phyloP scores from a whole-genome alignment of 2,329 filamentous ascomycete species.

The Drechslera avenae region DNA sequence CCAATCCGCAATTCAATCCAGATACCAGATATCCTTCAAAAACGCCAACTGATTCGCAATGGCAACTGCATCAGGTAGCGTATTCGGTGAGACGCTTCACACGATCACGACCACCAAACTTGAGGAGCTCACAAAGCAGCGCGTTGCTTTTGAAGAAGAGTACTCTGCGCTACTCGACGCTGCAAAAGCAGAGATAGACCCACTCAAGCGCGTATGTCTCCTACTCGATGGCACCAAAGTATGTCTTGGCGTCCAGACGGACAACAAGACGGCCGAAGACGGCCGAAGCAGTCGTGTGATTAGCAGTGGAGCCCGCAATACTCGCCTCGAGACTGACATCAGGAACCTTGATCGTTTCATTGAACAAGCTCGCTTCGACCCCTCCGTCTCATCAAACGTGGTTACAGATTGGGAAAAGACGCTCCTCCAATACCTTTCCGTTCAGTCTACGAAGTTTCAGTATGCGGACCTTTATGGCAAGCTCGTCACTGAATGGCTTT shows the following conservation, averaged over 20 bases:
- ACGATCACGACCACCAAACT: conserved; percentile 46
- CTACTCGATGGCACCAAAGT: conserved; percentile 39
- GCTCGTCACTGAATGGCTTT: conserved; percentile 45
- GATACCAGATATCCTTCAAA: neutral
- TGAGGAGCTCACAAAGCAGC: conserved; percentile 46
- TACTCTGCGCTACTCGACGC: conserved; percentile 23
- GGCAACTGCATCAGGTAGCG: conserved; percentile 34
- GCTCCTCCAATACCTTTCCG: conserved; percentile 37
- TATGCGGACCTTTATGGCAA: conserved; percentile 46
- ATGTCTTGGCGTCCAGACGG: conserved; percentile 33
- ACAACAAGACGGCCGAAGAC: conserved; percentile 9
- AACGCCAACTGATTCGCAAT: conserved; percentile 10
- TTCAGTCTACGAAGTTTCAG: conserved; percentile 45
- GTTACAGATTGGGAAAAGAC: conserved; percentile 41
- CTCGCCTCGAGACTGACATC: conserved; percentile 33
- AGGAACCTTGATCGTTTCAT: conserved; percentile 45
- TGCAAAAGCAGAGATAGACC: conserved; percentile 22
- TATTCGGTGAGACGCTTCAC: conserved; percentile 44
- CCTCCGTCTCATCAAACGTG: conserved; percentile 42
- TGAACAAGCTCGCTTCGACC: conserved; percentile 45
- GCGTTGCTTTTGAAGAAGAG: conserved; percentile 38
- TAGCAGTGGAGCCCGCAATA: conserved; percentile 24
- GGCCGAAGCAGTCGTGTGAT: conserved; percentile 25
- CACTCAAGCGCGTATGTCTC: conserved; percentile 29
- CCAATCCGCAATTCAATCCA: neutral